Evolutionary conservation across 75 land plant species (phyloP).

Genomic region (Pinus taeda): DNA sequence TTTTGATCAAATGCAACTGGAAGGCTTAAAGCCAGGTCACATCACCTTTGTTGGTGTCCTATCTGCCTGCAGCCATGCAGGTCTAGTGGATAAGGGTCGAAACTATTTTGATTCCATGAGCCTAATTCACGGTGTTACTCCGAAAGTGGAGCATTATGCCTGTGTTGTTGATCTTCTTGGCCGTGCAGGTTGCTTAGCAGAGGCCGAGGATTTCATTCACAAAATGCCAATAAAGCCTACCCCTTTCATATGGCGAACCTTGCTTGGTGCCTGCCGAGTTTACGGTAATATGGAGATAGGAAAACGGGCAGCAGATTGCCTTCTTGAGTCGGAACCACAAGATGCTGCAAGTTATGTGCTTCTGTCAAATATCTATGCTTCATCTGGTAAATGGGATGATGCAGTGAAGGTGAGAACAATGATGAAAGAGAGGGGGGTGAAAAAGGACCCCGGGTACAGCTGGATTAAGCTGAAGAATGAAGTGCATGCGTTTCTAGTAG

Average conservation of each 20-base stretch:
- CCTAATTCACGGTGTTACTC: slow-evolving; percentile 28
- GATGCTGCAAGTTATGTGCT: slow-evolving; percentile 54
- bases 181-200: slow-evolving; percentile 42
- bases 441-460: slow-evolving; percentile 65
- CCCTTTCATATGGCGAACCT: slow-evolving; percentile 58
- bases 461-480: slow-evolving; percentile 48
- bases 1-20: slow-evolving; percentile 48
- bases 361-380: slow-evolving; percentile 64
- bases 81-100: slow-evolving; percentile 40
- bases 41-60: slow-evolving; percentile 65
- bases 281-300: slow-evolving; percentile 49
- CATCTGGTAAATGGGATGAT: slow-evolving; percentile 36
- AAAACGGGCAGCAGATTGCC: slow-evolving; percentile 41
- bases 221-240: slow-evolving; percentile 46
- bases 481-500: slow-evolving; percentile 55
- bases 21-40: slow-evolving; percentile 45
- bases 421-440: slow-evolving; percentile 41
- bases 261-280: slow-evolving; percentile 64
- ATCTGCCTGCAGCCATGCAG: slow-evolving; percentile 74
- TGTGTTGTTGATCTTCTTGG: slow-evolving; percentile 69
- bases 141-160: slow-evolving; percentile 60
- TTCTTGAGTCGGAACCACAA: slow-evolving; percentile 49
- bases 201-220: slow-evolving; percentile 47
- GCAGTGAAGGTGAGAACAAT: slow-evolving; percentile 38
- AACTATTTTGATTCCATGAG: slow-evolving; percentile 47